Evolutionary conservation across 805 yeast species (phyloP), one percentile per base, ranked within the genome.

Genomic region (Brettanomyces nanus): DNA sequence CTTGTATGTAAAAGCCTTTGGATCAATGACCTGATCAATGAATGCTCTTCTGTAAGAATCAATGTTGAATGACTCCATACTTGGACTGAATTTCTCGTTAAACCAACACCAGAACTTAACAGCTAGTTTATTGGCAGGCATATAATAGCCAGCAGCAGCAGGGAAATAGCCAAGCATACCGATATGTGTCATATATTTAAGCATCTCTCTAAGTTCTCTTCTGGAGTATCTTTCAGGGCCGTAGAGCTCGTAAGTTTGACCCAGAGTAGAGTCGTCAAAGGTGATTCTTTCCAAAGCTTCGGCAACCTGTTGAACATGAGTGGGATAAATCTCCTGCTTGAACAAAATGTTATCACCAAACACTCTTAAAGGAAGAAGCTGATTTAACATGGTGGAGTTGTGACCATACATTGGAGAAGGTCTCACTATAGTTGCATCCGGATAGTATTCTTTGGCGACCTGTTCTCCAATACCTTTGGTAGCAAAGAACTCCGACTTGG

Each of bases 371-470:
- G 74, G 83, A 59, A 73, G 47, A 56, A 75, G 61, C 54, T 69
- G 69, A 61, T 76, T 78, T 50, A 85, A 65, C 54, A 85, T 74
- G 43, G 71, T 65, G 57, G 82, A 87, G 56, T 80, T 82, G 52
- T 79, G 67, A 23, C 92, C 92, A 54, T 63, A 85, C 75, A 84
- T 71, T 35, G 84, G 85, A 19, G 82, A 77, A 5, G 95, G 95
- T 60, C 95, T 77, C 22, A 85, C 92, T 51, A 85, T 84, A 15
- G 95, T 85, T 35, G 85, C 69, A 52, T 76, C 82, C 20, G 95
- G 94, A 38, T 73, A 58, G 33, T 72, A 71, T 30, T 75, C 85
- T 42, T 71, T 66, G 19, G 80, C 94, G 23, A 71, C 74, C 52
- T 74, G 69, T 62, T 85, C 95, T 41, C 83, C 89, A 34, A 77